Conservation (phyloP, 352 stramenopile species). For the Phytophthora cryptogea region DNA sequence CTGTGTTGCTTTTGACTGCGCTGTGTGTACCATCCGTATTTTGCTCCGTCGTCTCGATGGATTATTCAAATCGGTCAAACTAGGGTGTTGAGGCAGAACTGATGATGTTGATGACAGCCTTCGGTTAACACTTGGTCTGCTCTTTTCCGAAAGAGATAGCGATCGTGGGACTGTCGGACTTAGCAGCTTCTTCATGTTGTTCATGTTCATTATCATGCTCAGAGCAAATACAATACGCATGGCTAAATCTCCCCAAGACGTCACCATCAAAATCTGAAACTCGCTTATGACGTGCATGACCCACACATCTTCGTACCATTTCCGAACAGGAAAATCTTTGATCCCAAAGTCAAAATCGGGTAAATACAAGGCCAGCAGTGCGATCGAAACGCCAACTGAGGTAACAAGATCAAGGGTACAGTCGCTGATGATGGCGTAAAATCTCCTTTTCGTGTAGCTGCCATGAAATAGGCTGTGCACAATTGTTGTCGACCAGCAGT, state of each 20-base stretch:
- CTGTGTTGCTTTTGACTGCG: conserved; percentile 7
- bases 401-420: conserved; percentile 45
- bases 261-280: conserved; percentile 48
- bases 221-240: conserved; percentile 35
- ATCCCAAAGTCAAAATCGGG: conserved; percentile 23
- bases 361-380: conserved; percentile 25
- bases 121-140: background rate
- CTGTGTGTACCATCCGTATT: background rate
- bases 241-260: conserved; percentile 31
- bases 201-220: conserved; percentile 36
- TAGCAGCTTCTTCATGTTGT: conserved; percentile 42
- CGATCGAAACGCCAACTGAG: conserved; percentile 38
- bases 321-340: conserved; percentile 24
- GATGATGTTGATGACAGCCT: background rate
- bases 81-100: conserved; percentile 2
- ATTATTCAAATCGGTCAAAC: background rate
- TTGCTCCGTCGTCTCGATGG: background rate
- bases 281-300: conserved; percentile 46
- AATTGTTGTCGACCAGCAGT: conserved; percentile 44
- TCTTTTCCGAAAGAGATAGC: conserved; percentile 1
- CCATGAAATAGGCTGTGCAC: conserved; percentile 31
- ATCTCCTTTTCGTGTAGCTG: conserved; percentile 15
- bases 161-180: conserved; percentile 1
- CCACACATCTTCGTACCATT: conserved; percentile 55
- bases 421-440: conserved; percentile 39